Conservation (phyloP, 352 stramenopile species). For the Pythium periplocum region DNA sequence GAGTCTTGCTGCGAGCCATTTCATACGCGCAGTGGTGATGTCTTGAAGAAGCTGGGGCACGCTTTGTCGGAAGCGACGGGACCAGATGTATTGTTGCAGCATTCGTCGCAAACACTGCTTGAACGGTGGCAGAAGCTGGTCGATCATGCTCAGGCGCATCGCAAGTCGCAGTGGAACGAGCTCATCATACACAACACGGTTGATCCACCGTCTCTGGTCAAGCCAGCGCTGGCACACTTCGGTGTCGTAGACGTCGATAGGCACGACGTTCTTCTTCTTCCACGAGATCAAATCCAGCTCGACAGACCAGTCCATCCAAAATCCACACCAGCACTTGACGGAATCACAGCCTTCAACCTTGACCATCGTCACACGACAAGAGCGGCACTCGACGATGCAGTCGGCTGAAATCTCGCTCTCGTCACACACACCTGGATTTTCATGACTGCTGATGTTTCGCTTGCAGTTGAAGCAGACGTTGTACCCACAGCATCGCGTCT, state of each 20-base stretch:
- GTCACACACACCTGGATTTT: conserved; percentile 15
- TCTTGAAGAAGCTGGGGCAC: conserved; percentile 9
- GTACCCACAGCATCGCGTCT: conserved; percentile 21
- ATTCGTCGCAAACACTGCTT: background rate
- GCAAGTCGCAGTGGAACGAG: background rate
- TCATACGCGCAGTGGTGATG: no score
- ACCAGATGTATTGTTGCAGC: background rate
- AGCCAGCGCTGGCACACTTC: background rate
- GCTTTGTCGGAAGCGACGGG: background rate
- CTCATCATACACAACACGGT: background rate
- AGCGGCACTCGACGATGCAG: conserved; percentile 30
- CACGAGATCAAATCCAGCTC: background rate
- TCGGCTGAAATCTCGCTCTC: conserved; percentile 19
- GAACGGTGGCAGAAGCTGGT: background rate
- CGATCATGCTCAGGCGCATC: background rate
- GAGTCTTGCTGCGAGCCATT: no score
- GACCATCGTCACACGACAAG: conserved; percentile 37
- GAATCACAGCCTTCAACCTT: conserved; percentile 41
- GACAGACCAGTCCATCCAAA: conserved; percentile 1
- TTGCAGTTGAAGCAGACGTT: conserved; percentile 54
- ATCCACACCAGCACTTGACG: conserved; percentile 33
- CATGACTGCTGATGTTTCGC: conserved; percentile 11
- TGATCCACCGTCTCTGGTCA: background rate
- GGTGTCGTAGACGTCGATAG: background rate
- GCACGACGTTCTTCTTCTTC: background rate